phyloP scores from a whole-genome alignment of 176 grass and related monocot species.

The Oryza punctata region DNA sequence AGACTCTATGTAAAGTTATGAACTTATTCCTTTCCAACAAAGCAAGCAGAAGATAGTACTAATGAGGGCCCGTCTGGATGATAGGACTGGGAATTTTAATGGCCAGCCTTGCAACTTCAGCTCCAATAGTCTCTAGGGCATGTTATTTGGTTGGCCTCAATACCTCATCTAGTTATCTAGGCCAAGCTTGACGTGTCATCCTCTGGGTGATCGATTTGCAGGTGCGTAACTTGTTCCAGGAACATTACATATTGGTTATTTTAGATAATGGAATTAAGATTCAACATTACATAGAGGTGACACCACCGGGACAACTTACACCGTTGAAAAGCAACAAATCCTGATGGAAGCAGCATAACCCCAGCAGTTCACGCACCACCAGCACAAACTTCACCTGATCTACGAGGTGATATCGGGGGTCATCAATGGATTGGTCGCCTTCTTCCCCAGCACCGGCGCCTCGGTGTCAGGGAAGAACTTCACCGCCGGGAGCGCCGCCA shows the following conservation, averaged over 20 bases:
- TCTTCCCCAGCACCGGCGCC: conserved; percentile 3
- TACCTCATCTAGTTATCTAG: neutral
- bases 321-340: neutral
- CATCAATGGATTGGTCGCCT: neutral
- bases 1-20: no score
- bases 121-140: neutral
- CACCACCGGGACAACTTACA: neutral
- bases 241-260: neutral
- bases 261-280: neutral
- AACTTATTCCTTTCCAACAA: no score
- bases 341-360: neutral
- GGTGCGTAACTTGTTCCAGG: neutral
- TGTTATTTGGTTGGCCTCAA: neutral
- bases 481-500: neutral
- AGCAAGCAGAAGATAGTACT: no score
- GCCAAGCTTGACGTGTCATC: no score
- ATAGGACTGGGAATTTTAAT: no score
- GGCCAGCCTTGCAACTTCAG: neutral
- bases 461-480: neutral
- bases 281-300: neutral
- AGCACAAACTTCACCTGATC: neutral
- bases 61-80: no score
- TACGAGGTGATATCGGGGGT: neutral
- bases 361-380: neutral
- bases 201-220: no score